Evolutionary conservation across 2,329 filamentous ascomycete genomes (phyloP).

Genomic region (Dichotomopilus funicola): DNA sequence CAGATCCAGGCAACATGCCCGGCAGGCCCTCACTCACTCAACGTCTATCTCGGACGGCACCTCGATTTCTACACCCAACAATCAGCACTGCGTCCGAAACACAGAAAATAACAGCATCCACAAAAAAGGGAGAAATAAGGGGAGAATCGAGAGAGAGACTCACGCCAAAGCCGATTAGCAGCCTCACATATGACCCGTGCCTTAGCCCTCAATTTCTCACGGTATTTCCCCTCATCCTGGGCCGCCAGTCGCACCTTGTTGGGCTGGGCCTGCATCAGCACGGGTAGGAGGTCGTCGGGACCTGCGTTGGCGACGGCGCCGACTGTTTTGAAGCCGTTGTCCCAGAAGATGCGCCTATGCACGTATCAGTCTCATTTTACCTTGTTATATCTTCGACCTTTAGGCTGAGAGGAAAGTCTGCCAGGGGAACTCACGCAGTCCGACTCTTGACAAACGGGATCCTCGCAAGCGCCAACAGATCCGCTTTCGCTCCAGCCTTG

Average conservation of each 20-base stretch:
- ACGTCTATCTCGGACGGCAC: constrained; percentile 45
- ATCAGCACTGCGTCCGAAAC: too few species aligned
- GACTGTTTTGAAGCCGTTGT: constrained; percentile 66
- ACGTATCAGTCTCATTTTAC: too few species aligned
- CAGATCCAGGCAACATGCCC: too few species aligned
- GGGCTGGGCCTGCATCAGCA: constrained; percentile 68
- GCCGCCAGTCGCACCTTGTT: constrained; percentile 54
- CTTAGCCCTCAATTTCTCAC: constrained; percentile 58
- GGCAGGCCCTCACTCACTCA: constrained; percentile 23
- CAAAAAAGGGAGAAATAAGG: neutral
- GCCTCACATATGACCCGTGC: constrained; percentile 62
- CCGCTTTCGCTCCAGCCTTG: constrained; percentile 63
- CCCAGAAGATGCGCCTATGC: constrained; percentile 60
- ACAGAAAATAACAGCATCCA: constrained; percentile 28
- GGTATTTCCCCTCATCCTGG: constrained; percentile 52
- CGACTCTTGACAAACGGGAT: constrained; percentile 72
- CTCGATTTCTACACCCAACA: constrained; percentile 28
- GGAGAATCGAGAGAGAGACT: constrained; percentile 24
- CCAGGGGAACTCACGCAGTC: constrained; percentile 48
- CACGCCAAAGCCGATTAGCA: constrained; percentile 64
- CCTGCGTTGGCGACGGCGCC: constrained; percentile 63
- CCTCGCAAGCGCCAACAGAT: constrained; percentile 63
- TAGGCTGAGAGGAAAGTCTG: too few species aligned
- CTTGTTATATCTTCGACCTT: too few species aligned
- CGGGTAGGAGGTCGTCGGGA: constrained; percentile 58